A percentile compares a stretch with the other conserved stretches of the same genome.
These are phyloP conservation scores for Pichia sp. DNA, from an alignment of 1,139 yeast genomes.

Conservation along the genomic window DNA sequence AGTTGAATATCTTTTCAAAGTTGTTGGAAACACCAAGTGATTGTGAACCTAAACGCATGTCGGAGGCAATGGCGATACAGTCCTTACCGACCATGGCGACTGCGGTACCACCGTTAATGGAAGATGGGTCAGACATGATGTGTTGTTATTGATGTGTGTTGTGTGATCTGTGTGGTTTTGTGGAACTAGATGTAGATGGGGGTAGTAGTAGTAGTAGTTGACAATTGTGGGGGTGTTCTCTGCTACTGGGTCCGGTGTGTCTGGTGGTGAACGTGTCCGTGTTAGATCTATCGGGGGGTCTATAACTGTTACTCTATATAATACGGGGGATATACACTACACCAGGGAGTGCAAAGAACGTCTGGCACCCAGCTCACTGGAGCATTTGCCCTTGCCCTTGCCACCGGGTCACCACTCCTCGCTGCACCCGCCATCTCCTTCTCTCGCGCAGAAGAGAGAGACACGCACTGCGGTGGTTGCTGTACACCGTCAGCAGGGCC, in stretches of 20 bases:
- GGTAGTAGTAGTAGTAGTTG: too few species aligned
- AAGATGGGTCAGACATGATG: slow-evolving; percentile 53
- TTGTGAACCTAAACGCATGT: slow-evolving; percentile 90
- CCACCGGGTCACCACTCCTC: neutral
- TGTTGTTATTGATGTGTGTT: neutral
- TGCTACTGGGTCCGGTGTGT: too few species aligned
- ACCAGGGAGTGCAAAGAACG: too few species aligned
- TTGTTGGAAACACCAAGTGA: slow-evolving; percentile 90
- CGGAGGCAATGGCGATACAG: slow-evolving; percentile 97
- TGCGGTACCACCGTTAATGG: slow-evolving; percentile 77
- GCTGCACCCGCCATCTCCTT: slow-evolving; percentile 6
- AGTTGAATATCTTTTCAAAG: slow-evolving; percentile 87
- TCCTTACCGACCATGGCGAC: slow-evolving; percentile 99
- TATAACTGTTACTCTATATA: too few species aligned
- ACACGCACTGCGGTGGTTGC: slow-evolving; percentile 4
- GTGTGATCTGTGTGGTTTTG: too few species aligned
- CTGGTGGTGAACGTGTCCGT: too few species aligned
- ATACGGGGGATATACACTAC: too few species aligned
- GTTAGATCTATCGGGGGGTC: too few species aligned
- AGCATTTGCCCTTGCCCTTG: neutral
- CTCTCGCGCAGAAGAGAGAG: slow-evolving; percentile 4
- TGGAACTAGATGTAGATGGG: too few species aligned
- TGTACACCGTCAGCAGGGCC: neutral
- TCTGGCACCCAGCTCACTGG: too few species aligned
- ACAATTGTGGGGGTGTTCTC: too few species aligned